Base-by-base conservation (phyloP, 148 eudicot genomes). In the Selenicereus undatus region DNA sequence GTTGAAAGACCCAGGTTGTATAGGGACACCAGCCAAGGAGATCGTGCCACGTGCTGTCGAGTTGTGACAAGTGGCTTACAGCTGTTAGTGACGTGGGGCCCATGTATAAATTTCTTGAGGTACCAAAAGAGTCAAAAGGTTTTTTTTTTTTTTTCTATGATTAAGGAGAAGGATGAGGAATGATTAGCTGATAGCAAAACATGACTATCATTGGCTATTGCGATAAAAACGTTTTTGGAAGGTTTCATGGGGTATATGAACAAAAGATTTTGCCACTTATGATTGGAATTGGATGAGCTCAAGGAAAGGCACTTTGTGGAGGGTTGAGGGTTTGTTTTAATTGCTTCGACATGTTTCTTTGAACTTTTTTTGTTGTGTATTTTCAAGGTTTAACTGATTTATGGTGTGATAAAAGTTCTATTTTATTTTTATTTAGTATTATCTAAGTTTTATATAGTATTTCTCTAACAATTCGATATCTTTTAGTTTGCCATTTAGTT, bases 41-140 rank as follows among this genome's bases (percentile, higher is more conserved):
- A 42, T 17, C 1, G 0, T 26, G 79, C 74, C 88, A 86, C 78
- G 82, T 81, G 82, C 78, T 13, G 7, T 8, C 3, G 9, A 26
- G 62, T 14, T 76, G 20, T 21, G 26, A 26, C 81, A 65, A 72
- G 83, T 73, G 79, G 32, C 54, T 29, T 64, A 74, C 81, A 79
- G 48, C 48, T 79, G 58, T 66, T 54, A 64, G 30, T 35, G 58
- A 0, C 0, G 10, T 62, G 68, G 68, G 68, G 68, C 11, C 68
- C 26, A 8, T 62, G 27, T 62, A 62, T 1, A 62, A 22, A 21
- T 22, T 48, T 48, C 51, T 48, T 48, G 1, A 48, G 11, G n/a
- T n/a, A n/a, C n/a, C n/a, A n/a, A n/a, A n/a, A n/a, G n/a, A n/a
- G n/a, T n/a, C n/a, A n/a, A n/a, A n/a, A n/a, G n/a, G n/a, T n/a